These are phyloP conservation scores for Lomentospora prolificans DNA, from an alignment of 2,329 filamentous ascomycete species.

Conservation along the genomic window DNA sequence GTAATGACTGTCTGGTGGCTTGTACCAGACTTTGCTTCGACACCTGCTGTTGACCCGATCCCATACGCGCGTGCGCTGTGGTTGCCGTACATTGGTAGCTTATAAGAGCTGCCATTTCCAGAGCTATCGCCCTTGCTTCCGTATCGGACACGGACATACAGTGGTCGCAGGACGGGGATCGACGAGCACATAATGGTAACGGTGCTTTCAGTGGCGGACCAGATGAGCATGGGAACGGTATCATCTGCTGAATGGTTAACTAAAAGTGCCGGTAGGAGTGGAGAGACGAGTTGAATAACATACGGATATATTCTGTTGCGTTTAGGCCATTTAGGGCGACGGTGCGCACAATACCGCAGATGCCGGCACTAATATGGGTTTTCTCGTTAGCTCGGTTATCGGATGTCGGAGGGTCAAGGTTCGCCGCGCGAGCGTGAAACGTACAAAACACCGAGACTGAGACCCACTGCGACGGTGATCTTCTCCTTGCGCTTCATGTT, in stretches of 20 bases:
- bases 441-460: slow-evolving; percentile 32
- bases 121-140: slow-evolving; percentile 1
- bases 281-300: not conserved
- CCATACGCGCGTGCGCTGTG: not conserved
- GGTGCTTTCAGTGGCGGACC: slow-evolving; percentile 14
- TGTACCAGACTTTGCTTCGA: not conserved
- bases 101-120: not conserved
- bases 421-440: slow-evolving; percentile 9
- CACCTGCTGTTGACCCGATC: not conserved
- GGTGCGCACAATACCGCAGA: slow-evolving; percentile 19
- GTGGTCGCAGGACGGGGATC: slow-evolving; percentile 10
- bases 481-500: slow-evolving; percentile 35
- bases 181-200: slow-evolving; percentile 13
- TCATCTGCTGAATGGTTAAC: slow-evolving; percentile 9
- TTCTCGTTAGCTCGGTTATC: not conserved
- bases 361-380: slow-evolving; percentile 15
- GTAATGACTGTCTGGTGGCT: not conserved
- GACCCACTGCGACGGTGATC: slow-evolving; percentile 29
- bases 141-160: not conserved
- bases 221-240: slow-evolving; percentile 14
- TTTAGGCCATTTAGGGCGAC: slow-evolving; percentile 20
- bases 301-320: slow-evolving; percentile 15
- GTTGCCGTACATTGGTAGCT: not conserved
- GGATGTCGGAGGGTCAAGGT: not conserved
- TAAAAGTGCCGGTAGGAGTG: not conserved